Evolutionary conservation across 1,284 basidiomycete genomes (phyloP), one percentile per base, ranked within the genome.

Genomic region (Trichosporon sp.): DNA sequence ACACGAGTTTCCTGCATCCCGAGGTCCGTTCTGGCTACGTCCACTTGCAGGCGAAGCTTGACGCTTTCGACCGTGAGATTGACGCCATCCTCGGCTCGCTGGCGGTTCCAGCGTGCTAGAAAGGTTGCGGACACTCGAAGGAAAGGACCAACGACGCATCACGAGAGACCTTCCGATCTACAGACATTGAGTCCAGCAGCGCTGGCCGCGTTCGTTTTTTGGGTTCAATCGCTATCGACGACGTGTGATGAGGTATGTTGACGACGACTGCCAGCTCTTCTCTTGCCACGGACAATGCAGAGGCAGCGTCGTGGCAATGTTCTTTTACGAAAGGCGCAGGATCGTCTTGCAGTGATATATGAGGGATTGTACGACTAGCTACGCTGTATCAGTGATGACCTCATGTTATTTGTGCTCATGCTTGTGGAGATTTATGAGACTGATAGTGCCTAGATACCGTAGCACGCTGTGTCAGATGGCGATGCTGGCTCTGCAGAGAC

Each of bases 41-140:
- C 10, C 84, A 84, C 62, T 82, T 87, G 13, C 87, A 89, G 75
- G 87, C 86, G 71, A 85, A 87, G 69, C 75, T 95, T 71, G 88
- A 92, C 64, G 89, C 89, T 57, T 86, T 91, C 44, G 80, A 81
- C 66, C 87, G 86, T 73, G 86, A 89, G 69, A 77, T 95, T 68
- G 89, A 91, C 66, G 89, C 89, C 56, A 84, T 92, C 81, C 67
- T 81, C 23, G 64, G 66, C 23, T 46, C 64, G 32, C 62, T 68
- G n/a, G 49, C 49, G 4, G 64, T 68, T 29, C 57, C 59, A 11
- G 64, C 58, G 6, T 58, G 59, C 49, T 65, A 21, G n/a, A n/a
- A n/a, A 44, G 40, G 9, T 21, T 4, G 9, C 23, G 14, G 19
- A 1, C 23, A 10, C 9, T 44, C 19, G 16, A 59, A 33, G 37